Evolutionary conservation across 768 basidiomycete species (phyloP), one percentile per base, ranked within the genome.

Genomic region (Tulasnella sp.): DNA sequence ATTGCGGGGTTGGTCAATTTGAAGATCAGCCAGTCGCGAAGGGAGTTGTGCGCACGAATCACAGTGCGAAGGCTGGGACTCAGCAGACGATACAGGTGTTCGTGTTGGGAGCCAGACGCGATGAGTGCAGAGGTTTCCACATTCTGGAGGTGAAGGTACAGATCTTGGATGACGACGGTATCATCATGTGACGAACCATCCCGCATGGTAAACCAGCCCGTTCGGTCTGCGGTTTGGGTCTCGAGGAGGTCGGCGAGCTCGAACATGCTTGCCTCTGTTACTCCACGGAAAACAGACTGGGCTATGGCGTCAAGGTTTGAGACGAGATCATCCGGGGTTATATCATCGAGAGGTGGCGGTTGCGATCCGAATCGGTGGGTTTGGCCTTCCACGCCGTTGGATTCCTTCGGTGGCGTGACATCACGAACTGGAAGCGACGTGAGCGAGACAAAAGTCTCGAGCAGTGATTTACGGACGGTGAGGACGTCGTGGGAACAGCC

Each of bases 241-340:
- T 95, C 93, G 12, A 95, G 85, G 22, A 94, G 83, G 81, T 95
- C 93, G 5, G 90, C 88, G 8, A 91, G 89, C 58, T 90, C 85
- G 79, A 93, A 91, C 45, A 95, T 84, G 82, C 94, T 93, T 81
- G 92, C 89, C 31, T 88, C 89, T 17, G 78, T 71, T 42, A 94
- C 88, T 79, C 92, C 93, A 76, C 88, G 89, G 81, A 93, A 89
- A 0, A 91, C 89, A 40, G 92, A 91, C 76, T 84, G 84, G 0
- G 89, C 91, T 90, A 94, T 92, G 0, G 89, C 87, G 79, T 95
- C 91, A 74, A 95, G 78, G 79, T 88, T 91, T 68, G 90, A 89
- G n/a, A 94, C 92, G 49, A 95, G 86, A 67, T 90, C 89, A 78
- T 91, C 90, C 0, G 90, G 86, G 54, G 85, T 85, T 77, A 90